phyloP scores from a whole-genome alignment of 2,329 filamentous ascomycete genomes.

The Sclerotinia borealis region DNA sequence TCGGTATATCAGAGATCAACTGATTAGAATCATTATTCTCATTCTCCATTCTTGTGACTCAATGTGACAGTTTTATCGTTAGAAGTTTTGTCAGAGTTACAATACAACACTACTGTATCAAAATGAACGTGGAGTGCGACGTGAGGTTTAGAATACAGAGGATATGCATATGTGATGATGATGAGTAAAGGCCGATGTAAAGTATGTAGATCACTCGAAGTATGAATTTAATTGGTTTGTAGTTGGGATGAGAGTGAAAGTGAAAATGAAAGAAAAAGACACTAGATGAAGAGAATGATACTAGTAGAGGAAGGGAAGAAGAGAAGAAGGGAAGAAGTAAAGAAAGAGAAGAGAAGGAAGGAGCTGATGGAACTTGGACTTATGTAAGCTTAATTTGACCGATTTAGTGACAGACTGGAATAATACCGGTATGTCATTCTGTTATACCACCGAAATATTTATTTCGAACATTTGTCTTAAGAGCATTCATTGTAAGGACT shows the following conservation, averaged over 20 bases:
- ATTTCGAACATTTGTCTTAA: too few species aligned
- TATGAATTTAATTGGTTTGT: too few species aligned
- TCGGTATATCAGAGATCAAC: not conserved
- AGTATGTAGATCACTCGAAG: not conserved
- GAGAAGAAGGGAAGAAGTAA: not conserved
- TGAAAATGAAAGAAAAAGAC: not conserved
- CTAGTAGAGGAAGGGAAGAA: not conserved
- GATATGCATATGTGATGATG: not conserved
- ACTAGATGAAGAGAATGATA: not conserved
- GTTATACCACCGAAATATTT: too few species aligned
- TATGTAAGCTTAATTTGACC: not conserved
- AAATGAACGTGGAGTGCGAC: not conserved
- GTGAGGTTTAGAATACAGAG: not conserved
- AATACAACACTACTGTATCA: too few species aligned
- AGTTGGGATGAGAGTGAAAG: too few species aligned
- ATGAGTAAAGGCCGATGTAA: not conserved
- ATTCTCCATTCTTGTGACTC: not conserved
- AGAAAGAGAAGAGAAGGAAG: not conserved
- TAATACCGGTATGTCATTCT: too few species aligned
- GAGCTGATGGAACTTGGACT: not conserved
- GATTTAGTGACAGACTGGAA: too few species aligned
- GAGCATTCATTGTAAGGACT: too few species aligned
- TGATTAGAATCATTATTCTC: not conserved
- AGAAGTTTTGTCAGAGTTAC: not conserved
- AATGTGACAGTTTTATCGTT: not conserved